Conservation (phyloP, 805 yeast genomes). For the Kockiozyma suomiensis region DNA sequence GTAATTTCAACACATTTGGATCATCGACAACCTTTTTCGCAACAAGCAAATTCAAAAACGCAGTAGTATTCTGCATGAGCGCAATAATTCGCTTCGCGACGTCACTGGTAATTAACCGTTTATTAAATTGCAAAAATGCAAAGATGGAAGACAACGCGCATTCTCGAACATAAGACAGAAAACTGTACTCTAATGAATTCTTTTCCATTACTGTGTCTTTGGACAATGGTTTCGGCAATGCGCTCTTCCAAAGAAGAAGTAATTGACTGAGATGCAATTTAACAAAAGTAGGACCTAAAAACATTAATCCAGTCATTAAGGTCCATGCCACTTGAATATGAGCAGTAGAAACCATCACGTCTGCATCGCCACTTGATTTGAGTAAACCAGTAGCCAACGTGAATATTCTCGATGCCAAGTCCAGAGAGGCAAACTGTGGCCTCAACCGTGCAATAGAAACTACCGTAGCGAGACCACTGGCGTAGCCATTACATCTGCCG, state of each 20-base stretch:
- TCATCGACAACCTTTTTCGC: slow-evolving; percentile 41
- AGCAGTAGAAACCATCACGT: slow-evolving; percentile 42
- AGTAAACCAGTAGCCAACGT: slow-evolving; percentile 50
- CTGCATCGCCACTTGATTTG: slow-evolving; percentile 41
- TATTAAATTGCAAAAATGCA: slow-evolving; percentile 50
- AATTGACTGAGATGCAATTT: slow-evolving; percentile 61
- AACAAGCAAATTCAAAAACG: slow-evolving; percentile 38
- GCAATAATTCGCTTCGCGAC: slow-evolving; percentile 52
- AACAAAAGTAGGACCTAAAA: slow-evolving; percentile 58
- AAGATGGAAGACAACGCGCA: slow-evolving; percentile 61
- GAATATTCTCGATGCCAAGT: slow-evolving; percentile 50
- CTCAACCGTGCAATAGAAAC: slow-evolving; percentile 37
- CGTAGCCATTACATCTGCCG: slow-evolving; percentile 38
- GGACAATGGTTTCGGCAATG: slow-evolving; percentile 50
- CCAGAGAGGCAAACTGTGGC: slow-evolving; percentile 49
- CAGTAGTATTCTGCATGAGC: slow-evolving; percentile 50
- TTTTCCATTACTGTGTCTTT: slow-evolving; percentile 41
- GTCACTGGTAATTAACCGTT: slow-evolving; percentile 47
- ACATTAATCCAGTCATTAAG: slow-evolving; percentile 62
- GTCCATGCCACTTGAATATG: slow-evolving; percentile 61
- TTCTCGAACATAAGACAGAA: slow-evolving; percentile 54
- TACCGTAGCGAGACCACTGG: slow-evolving; percentile 38
- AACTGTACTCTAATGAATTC: slow-evolving; percentile 41
- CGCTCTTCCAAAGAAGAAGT: slow-evolving; percentile 63
- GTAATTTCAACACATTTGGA: slow-evolving; percentile 31